phyloP scores from a whole-genome alignment of 192 early-diverging fungal species.

The Rhizophagus sp. region DNA sequence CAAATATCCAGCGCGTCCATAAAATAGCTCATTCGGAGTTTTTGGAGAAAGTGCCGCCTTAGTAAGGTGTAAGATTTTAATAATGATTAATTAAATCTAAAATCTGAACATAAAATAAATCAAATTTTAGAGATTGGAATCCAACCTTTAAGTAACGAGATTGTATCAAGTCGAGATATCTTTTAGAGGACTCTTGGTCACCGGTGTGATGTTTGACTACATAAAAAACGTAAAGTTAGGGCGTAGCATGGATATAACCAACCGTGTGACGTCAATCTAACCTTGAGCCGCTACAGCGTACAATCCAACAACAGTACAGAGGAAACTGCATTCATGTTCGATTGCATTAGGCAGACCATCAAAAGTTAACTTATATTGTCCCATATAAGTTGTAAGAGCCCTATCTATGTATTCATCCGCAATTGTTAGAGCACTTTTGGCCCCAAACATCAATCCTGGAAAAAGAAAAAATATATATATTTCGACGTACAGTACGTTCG shows the following conservation, averaged over 20 bases:
- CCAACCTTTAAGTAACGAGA: not conserved
- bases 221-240: not conserved
- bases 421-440: not conserved
- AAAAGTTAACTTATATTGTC: not conserved
- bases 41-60: not conserved
- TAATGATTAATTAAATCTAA: not conserved
- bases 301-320: conserved; percentile 18
- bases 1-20: conserved; percentile 20
- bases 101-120: not conserved
- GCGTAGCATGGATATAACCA: not conserved
- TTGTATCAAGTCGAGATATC: conserved; percentile 7
- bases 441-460: conserved; percentile 4
- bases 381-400: not conserved
- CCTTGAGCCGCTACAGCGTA: conserved; percentile 4
- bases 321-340: conserved; percentile 17
- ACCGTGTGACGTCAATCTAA: not conserved
- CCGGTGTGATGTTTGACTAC: conserved; percentile 19
- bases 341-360: not conserved
- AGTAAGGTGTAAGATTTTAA: not conserved
- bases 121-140: no score
- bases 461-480: not conserved
- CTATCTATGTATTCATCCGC: conserved; percentile 18
- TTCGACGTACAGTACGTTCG: not conserved
- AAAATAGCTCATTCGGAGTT: conserved; percentile 9
- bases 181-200: not conserved